A percentile compares a stretch with the other conserved stretches of the same genome.
These are phyloP conservation scores for Camptophora hylomeconis DNA, from an alignment of 2,329 filamentous ascomycete species.

Conservation along the genomic window DNA sequence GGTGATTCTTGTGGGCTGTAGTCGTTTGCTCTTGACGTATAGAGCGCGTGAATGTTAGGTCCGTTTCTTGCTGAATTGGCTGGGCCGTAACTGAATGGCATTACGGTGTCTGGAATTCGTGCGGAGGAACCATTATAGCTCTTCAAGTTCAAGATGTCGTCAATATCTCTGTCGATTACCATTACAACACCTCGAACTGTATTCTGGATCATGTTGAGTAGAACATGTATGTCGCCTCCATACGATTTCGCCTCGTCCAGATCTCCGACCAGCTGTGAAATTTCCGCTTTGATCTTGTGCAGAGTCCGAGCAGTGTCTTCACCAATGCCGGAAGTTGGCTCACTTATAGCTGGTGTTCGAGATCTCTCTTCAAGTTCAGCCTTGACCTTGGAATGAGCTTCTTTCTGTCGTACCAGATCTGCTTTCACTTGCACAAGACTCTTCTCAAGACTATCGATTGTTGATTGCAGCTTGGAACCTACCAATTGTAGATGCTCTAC, in stretches of 20 bases:
- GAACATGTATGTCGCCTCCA: constrained; percentile 3
- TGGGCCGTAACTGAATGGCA: constrained; percentile 2
- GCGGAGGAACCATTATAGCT: too few relatives aligned
- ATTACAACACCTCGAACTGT: constrained; percentile 36
- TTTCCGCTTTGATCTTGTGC: constrained; percentile 4
- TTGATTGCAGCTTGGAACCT: constrained; percentile 2
- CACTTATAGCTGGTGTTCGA: constrained; percentile 2
- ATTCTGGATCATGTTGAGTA: constrained; percentile 4
- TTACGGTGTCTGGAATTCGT: constrained; percentile 2
- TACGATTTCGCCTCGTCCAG: constrained; percentile 3
- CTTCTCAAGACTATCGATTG: constrained; percentile 4
- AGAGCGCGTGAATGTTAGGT: too few relatives aligned
- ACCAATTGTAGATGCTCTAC: constrained; percentile 2
- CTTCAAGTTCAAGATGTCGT: constrained; percentile 2
- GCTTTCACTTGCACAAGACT: constrained; percentile 4
- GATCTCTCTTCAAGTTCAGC: constrained; percentile 3
- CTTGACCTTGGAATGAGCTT: too few relatives aligned
- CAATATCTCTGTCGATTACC: constrained; percentile 36
- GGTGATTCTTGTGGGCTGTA: constrained; percentile 1
- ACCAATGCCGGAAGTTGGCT: constrained; percentile 2
- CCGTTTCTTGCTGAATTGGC: too few relatives aligned
- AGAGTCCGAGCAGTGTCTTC: constrained; percentile 2
- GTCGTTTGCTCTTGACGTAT: too few relatives aligned
- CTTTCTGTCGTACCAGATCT: too few relatives aligned
- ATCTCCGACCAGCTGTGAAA: constrained; percentile 5